phyloP scores from a whole-genome alignment of 2,329 filamentous ascomycete genomes.

The Alternaria metachromatica region DNA sequence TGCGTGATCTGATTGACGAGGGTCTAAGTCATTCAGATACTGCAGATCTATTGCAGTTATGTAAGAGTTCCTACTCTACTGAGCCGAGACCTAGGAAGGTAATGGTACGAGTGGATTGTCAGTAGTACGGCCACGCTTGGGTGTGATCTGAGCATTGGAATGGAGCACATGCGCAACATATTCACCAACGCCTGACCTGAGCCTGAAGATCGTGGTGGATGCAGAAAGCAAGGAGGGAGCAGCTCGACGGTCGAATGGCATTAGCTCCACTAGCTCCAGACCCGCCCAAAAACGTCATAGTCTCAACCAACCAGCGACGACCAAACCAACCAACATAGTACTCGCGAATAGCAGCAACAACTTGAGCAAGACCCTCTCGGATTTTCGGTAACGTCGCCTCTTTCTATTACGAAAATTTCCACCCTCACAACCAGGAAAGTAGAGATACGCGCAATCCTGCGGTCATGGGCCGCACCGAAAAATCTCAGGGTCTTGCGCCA shows the following conservation, averaged over 20 bases:
- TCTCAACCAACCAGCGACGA: not conserved
- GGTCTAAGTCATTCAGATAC: not conserved
- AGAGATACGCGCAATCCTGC: not conserved
- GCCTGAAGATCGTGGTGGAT: not conserved
- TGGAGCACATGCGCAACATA: not conserved
- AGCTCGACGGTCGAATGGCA: not conserved
- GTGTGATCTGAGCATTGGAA: not conserved
- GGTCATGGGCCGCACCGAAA: constrained; percentile 47
- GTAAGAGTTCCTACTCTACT: not conserved
- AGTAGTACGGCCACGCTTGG: not conserved
- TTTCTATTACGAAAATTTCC: not conserved
- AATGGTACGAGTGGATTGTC: not conserved
- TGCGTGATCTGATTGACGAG: not conserved
- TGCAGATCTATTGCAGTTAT: not conserved
- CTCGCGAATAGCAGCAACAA: constrained; percentile 1
- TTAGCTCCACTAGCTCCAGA: not conserved
- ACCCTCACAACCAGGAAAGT: not conserved
- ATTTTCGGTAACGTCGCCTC: not conserved
- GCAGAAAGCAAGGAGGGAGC: not conserved
- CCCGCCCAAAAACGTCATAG: constrained; percentile 9
- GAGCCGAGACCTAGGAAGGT: not conserved
- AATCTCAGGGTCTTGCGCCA: constrained; percentile 47
- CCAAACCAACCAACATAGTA: constrained; percentile 15
- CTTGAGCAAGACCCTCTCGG: not conserved
- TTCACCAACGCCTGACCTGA: not conserved